Conservation (phyloP, 306 rosid species). For the Mimosa bimucronata region DNA sequence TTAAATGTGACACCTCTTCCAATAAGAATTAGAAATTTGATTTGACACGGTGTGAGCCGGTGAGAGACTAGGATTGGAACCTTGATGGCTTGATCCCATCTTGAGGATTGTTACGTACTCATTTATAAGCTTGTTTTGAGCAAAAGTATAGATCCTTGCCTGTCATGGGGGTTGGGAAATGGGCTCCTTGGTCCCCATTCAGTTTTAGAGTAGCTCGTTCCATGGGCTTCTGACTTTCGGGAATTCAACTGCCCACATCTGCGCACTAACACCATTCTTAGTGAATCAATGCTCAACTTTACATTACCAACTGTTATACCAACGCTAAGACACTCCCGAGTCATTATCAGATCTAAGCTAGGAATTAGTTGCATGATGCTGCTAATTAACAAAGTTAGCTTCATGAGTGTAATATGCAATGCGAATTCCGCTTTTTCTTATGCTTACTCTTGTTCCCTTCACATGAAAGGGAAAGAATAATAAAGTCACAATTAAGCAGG, state of each 20-base stretch:
- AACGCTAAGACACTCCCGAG: background rate
- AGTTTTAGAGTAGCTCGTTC: background rate
- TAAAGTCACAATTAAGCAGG: background rate
- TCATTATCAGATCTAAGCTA: background rate
- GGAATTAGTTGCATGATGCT: background rate
- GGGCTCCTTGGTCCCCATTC: background rate
- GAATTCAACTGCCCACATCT: background rate
- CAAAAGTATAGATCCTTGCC: background rate
- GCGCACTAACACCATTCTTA: background rate
- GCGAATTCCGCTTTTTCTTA: background rate
- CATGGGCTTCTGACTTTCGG: background rate
- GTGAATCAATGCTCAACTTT: background rate
- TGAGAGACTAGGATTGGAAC: too few species aligned
- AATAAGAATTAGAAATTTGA: too few species aligned
- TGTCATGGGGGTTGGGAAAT: background rate
- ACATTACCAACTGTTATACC: too few species aligned
- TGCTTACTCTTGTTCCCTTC: background rate
- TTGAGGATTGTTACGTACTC: too few species aligned
- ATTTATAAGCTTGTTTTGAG: too few species aligned
- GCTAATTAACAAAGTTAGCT: background rate
- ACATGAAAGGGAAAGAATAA: background rate
- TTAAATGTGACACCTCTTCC: too few species aligned
- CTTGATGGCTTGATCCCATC: too few species aligned
- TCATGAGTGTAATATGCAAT: background rate
- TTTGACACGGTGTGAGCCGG: too few species aligned